Evolutionary conservation across 352 stramenopile species (phyloP).

Genomic region (Pythium volutum): DNA sequence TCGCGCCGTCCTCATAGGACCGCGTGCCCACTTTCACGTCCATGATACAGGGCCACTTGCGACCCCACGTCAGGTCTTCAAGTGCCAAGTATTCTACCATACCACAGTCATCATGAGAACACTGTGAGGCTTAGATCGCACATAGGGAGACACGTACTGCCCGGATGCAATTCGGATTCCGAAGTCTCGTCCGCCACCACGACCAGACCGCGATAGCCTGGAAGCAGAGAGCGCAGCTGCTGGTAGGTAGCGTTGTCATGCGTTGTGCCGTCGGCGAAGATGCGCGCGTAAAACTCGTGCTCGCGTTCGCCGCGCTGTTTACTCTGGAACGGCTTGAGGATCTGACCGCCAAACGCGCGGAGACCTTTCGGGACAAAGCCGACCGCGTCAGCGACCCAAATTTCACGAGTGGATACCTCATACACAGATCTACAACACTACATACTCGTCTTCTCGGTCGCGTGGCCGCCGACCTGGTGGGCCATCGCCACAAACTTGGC

Average conservation of each 20-base stretch:
- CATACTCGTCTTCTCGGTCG: slow-evolving; percentile 63
- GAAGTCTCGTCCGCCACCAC: slow-evolving; percentile 27
- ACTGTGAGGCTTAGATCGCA: background rate
- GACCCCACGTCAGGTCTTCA: slow-evolving; percentile 85
- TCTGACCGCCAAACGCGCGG: slow-evolving; percentile 54
- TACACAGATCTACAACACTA: background rate
- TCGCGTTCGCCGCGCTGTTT: slow-evolving; percentile 73
- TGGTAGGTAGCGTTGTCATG: slow-evolving; percentile 19
- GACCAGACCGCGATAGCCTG: slow-evolving; percentile 59
- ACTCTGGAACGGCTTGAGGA: slow-evolving; percentile 87
- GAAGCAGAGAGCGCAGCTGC: slow-evolving; percentile 46
- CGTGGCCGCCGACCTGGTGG: slow-evolving; percentile 80
- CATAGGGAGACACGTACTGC: slow-evolving; percentile 24
- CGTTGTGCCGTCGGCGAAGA: slow-evolving; percentile 34
- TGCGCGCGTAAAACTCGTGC: slow-evolving; percentile 69
- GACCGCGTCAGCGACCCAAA: slow-evolving; percentile 1
- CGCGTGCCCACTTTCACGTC: slow-evolving; percentile 96
- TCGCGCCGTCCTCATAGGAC: slow-evolving; percentile 91
- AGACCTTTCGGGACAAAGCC: slow-evolving; percentile 35
- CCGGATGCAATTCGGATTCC: slow-evolving; percentile 26
- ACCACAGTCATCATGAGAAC: background rate
- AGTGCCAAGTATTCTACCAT: slow-evolving; percentile 83
- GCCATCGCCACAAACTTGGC: slow-evolving; percentile 47
- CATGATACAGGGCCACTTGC: slow-evolving; percentile 90
- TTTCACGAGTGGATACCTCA: background rate